A percentile compares a stretch with the other conserved stretches of the same genome.
Conservation (phyloP, 257 asterid genomes). For the Ilex asprella region DNA sequence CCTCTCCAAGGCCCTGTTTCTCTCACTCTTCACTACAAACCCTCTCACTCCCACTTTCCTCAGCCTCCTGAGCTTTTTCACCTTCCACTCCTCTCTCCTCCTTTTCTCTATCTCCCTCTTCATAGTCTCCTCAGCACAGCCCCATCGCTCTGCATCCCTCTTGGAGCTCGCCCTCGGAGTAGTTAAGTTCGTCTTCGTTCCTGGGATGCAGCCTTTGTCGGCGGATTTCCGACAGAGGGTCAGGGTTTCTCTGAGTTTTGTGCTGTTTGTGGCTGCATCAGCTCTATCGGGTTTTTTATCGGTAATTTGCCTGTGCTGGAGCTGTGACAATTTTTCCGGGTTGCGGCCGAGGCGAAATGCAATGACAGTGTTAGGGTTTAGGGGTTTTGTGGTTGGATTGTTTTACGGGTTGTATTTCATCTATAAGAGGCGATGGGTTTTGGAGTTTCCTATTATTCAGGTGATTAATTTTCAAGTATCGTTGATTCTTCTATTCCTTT, state of each 20-base stretch:
- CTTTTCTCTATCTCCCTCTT: slow-evolving; percentile 28
- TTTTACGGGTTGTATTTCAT: slow-evolving; percentile 61
- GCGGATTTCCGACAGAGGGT: slow-evolving; percentile 36
- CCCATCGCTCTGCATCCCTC: slow-evolving; percentile 49
- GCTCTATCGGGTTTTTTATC: slow-evolving; percentile 42
- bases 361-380: slow-evolving; percentile 47
- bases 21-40: slow-evolving; percentile 30
- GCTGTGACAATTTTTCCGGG: slow-evolving; percentile 24
- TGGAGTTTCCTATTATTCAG: slow-evolving; percentile 86
- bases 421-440: slow-evolving; percentile 65
- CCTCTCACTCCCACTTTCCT: slow-evolving; percentile 34
- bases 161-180: slow-evolving; percentile 41
- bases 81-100: too few relatives aligned
- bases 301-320: slow-evolving; percentile 55
- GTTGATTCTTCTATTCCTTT: too few relatives aligned
- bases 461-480: slow-evolving; percentile 17
- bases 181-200: slow-evolving; percentile 45
- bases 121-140: slow-evolving; percentile 65
- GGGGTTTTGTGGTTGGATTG: slow-evolving; percentile 62
- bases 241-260: slow-evolving; percentile 55
- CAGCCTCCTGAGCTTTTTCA: slow-evolving; percentile 14
- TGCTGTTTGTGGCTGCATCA: slow-evolving; percentile 46
- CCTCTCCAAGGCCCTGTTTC: slow-evolving; percentile 47
- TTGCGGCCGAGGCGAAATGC: slow-evolving; percentile 21
- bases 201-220: slow-evolving; percentile 30